phyloP scores from a whole-genome alignment of 1,139 yeast species.

The Saccharomyces hybrid region DNA sequence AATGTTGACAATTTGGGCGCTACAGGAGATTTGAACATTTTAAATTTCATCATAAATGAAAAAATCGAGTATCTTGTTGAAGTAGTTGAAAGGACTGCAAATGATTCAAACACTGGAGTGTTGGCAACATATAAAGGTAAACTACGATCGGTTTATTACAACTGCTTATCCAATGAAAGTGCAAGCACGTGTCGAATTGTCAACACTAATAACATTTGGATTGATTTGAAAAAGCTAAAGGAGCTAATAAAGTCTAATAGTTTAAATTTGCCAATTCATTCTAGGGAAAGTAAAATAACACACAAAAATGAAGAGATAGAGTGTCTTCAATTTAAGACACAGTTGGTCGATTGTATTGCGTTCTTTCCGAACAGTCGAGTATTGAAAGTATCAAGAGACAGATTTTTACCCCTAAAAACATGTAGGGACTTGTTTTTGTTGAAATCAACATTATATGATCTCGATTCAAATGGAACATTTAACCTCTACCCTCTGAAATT shows the following conservation, averaged over 20 bases:
- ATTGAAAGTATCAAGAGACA: conserved; percentile 94
- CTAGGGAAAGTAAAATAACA: conserved; percentile 78
- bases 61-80: conserved; percentile 96
- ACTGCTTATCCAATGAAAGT: conserved; percentile 44
- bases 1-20: conserved; percentile 99
- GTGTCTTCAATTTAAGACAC: conserved; percentile 94
- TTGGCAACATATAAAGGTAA: conserved; percentile 92
- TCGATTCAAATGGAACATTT: conserved; percentile 80
- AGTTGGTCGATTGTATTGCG: conserved; percentile 98
- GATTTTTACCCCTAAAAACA: conserved; percentile 97
- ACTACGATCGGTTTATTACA: conserved; percentile 72
- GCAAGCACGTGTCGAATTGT: conserved; percentile 96
- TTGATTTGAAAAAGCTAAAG: conserved; percentile 88
- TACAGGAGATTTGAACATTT: conserved; percentile 84
- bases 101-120: conserved; percentile 99
- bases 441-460: conserved; percentile 84
- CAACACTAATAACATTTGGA: conserved; percentile 98
- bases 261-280: conserved; percentile 87
- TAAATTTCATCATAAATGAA: conserved; percentile 87
- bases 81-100: conserved; percentile 95
- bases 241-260: conserved; percentile 80
- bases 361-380: conserved; percentile 95
- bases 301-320: conserved; percentile 69
- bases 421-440: conserved; percentile 90
- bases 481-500: conserved; percentile 78